A percentile compares a stretch with the other conserved stretches of the same genome.
phyloP scores from a whole-genome alignment of 176 grass and related monocot genomes.

The Aegilops bicornis region DNA sequence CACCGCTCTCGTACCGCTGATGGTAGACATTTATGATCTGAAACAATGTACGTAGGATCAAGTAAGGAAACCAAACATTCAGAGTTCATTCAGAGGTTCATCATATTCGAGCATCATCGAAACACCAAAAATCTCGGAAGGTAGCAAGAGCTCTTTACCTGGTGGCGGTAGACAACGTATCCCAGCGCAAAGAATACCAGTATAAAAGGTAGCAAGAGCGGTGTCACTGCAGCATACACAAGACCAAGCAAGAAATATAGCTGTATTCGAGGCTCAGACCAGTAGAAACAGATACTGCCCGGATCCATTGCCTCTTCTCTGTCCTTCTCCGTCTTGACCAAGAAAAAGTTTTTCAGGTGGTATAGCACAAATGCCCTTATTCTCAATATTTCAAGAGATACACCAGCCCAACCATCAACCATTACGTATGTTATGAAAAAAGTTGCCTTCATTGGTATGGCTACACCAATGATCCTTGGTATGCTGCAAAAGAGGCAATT shows the following conservation, averaged over 20 bases:
- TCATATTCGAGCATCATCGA: neutral
- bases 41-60: neutral
- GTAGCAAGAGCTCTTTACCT: slow-evolving; percentile 35
- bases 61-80: slow-evolving; percentile 3
- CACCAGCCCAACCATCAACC: slow-evolving; percentile 95
- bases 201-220: slow-evolving; percentile 89
- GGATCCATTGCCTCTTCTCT: slow-evolving; percentile 94
- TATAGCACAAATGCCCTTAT: slow-evolving; percentile 63
- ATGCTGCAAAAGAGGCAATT: slow-evolving; percentile 47
- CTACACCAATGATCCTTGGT: slow-evolving; percentile 60
- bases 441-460: slow-evolving; percentile 89
- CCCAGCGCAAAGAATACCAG: slow-evolving; percentile 83
- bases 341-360: slow-evolving; percentile 85
- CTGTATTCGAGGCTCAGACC: slow-evolving; percentile 78
- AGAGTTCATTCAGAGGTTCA: neutral
- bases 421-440: slow-evolving; percentile 97
- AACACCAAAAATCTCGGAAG: neutral
- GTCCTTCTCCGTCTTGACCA: slow-evolving; percentile 98
- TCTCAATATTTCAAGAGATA: slow-evolving; percentile 85
- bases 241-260: slow-evolving; percentile 95
- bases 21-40: slow-evolving; percentile 99
- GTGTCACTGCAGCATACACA: slow-evolving; percentile 82
- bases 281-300: slow-evolving; percentile 78
- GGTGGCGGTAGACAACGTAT: slow-evolving; percentile 91
- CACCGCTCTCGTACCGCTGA: slow-evolving; percentile 82